Conservation (phyloP, 192 early-diverging fungal genomes). For the Dissophora ornata region DNA sequence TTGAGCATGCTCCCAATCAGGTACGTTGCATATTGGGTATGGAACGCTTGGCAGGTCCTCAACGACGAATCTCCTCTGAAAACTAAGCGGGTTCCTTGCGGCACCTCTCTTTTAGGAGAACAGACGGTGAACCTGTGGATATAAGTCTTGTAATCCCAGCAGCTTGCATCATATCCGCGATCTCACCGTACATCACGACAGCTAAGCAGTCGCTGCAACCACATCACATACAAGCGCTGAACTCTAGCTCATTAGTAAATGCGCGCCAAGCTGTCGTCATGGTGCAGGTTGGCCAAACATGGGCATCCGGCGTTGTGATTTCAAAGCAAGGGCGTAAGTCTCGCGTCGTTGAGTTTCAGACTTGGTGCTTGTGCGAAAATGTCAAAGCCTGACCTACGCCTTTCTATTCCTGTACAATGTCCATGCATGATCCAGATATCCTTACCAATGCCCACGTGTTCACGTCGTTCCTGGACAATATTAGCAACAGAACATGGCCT, state of each 20-base stretch:
- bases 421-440: constrained; percentile 28
- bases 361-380: too few species aligned
- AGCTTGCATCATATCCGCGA: constrained; percentile 43
- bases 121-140: constrained; percentile 55
- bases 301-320: constrained; percentile 54
- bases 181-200: constrained; percentile 33
- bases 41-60: too few species aligned
- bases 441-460: constrained; percentile 56
- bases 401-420: too few species aligned
- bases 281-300: constrained; percentile 53
- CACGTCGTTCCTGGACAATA: constrained; percentile 50
- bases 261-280: constrained; percentile 52
- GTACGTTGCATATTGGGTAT: too few species aligned
- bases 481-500: constrained; percentile 41
- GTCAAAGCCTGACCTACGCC: neutral
- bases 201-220: constrained; percentile 26
- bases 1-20: constrained; percentile 53
- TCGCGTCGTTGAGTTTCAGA: neutral
- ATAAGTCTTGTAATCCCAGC: constrained; percentile 52
- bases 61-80: neutral
- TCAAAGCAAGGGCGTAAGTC: constrained; percentile 53
- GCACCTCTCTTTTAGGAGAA: constrained; percentile 54
- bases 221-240: constrained; percentile 32
- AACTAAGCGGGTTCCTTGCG: too few species aligned
- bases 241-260: constrained; percentile 26